A percentile compares a stretch with the other conserved stretches of the same genome.
Conservation (phyloP, 2,329 filamentous ascomycete species). For the Fusarium paranaense region DNA sequence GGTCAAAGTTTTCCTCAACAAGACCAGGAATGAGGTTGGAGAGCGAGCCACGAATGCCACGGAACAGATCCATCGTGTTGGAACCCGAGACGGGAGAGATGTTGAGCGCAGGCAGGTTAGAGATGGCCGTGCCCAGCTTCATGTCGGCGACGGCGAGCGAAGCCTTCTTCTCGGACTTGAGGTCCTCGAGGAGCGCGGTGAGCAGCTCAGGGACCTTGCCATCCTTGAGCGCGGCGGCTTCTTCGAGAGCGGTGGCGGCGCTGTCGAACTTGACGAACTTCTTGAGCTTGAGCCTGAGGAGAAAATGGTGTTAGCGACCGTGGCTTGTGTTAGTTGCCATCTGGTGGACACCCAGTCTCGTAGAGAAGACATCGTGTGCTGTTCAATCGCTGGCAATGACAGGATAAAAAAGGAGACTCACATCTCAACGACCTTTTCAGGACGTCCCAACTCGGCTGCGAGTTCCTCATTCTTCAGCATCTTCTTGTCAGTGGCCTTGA, state of each 20-base stretch:
- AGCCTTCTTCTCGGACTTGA: constrained; percentile 98
- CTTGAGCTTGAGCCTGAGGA: constrained; percentile 86
- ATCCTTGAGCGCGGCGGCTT: constrained; percentile 88
- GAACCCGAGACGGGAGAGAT: constrained; percentile 80
- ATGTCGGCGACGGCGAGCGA: constrained; percentile 94
- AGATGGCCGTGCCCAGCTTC: constrained; percentile 91
- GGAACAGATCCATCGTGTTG: constrained; percentile 82
- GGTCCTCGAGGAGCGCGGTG: constrained; percentile 81
- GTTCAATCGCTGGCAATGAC: constrained; percentile 3
- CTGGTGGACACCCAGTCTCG: constrained; percentile 15
- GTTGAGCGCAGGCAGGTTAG: constrained; percentile 88
- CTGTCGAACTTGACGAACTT: constrained; percentile 98
- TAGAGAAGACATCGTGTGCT: constrained; percentile 7
- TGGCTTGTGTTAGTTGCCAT: neutral
- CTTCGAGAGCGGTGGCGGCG: constrained; percentile 88
- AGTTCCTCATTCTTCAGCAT: constrained; percentile 89
- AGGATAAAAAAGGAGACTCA: constrained; percentile 58
- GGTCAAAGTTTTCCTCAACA: constrained; percentile 85
- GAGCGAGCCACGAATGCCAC: constrained; percentile 91
- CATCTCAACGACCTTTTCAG: constrained; percentile 89
- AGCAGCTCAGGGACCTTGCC: constrained; percentile 95
- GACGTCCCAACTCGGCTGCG: constrained; percentile 77
- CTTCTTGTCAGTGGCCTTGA: constrained; percentile 99
- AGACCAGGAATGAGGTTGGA: constrained; percentile 92
- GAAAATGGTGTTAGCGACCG: constrained; percentile 10